Evolutionary conservation across 345 rosid species (phyloP).

Genomic region (Aquilaria malaccensis): DNA sequence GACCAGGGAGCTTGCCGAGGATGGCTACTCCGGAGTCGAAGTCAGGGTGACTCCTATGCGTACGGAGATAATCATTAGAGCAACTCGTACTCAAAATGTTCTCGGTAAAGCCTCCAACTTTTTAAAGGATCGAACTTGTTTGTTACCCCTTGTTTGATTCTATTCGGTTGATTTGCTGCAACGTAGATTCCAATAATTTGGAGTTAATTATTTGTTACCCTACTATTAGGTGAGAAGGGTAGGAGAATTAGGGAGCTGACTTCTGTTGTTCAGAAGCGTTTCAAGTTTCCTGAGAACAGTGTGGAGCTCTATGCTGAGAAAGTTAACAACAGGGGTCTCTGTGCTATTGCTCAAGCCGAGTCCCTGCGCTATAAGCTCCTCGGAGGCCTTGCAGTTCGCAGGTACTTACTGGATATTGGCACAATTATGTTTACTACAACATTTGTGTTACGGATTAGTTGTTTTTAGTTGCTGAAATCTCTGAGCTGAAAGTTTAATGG

Average conservation of each 20-base stretch:
- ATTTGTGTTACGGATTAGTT: neutral
- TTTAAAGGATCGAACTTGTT: neutral
- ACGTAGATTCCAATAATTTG: neutral
- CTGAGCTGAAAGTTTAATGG: neutral
- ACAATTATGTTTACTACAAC: neutral
- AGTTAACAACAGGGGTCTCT: slow-evolving; percentile 68
- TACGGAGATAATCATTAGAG: slow-evolving; percentile 83
- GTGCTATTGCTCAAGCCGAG: slow-evolving; percentile 92
- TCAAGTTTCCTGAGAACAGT: slow-evolving; percentile 63
- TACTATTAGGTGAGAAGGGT: slow-evolving; percentile 61
- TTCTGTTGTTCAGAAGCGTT: slow-evolving; percentile 65
- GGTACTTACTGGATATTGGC: slow-evolving; percentile 22
- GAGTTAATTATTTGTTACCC: neutral
- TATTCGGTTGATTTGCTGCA: neutral
- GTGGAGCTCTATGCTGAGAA: slow-evolving; percentile 85
- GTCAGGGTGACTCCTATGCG: slow-evolving; percentile 89
- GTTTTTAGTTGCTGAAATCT: neutral
- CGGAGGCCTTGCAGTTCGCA: slow-evolving; percentile 86
- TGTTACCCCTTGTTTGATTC: neutral
- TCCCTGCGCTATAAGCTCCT: slow-evolving; percentile 87
- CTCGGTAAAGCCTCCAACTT: slow-evolving; percentile 37
- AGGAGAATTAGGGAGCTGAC: slow-evolving; percentile 81
- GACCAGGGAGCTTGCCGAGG: slow-evolving; percentile 78
- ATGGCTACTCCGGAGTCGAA: slow-evolving; percentile 93
- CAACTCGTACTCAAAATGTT: slow-evolving; percentile 83